Evolutionary conservation across 1,284 basidiomycete species (phyloP), one percentile per base, ranked within the genome.

Genomic region (Boletellus dicymbophilus): DNA sequence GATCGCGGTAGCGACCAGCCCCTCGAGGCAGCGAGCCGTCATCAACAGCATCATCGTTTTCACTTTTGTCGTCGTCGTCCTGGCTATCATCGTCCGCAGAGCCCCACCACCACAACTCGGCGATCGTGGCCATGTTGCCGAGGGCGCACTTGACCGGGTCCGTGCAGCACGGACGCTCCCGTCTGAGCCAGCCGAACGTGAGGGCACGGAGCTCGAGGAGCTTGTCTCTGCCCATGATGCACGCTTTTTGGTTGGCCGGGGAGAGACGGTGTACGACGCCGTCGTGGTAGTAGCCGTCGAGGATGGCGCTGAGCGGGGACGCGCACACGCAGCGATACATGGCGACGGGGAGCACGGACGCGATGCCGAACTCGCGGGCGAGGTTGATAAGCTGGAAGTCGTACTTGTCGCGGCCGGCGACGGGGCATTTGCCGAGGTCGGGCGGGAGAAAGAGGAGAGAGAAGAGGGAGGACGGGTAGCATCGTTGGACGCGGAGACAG

Each of bases 331-430:
- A 63, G 37, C 47, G 61, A 41, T 63, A 61, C 62, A 62, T 61
- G 37, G 60, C 60, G 18, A 62, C 50, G 4, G 63, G 60, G 1
- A 65, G 48, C 25, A 61, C 30, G n/a, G 62, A 59, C 4, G 61
- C 11, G 41, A 64, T 16, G 9, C 53, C 60, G 42, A 53, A 62
- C 23, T 62, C 60, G 23, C 51, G 51, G 20, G 62, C 60, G 9
- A 65, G 56, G 26, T 62, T 65, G 39, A 65, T 58, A 46, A 62
- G 12, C 44, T 61, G 60, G 22, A 62, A 62, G 43, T 64, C 62
- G 38, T 61, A 58, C 51, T 55, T 53, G 54, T 61, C 60, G 4
- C 62, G 54, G 31, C 60, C 57, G 10, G 41, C 44, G 48, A 61
- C 34, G 18, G 60, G 62, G 28, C 46, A 50, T 31, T 47, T 52